Evolutionary conservation across 2,329 filamentous ascomycete species (phyloP).

Genomic region (Xylogone sp.): DNA sequence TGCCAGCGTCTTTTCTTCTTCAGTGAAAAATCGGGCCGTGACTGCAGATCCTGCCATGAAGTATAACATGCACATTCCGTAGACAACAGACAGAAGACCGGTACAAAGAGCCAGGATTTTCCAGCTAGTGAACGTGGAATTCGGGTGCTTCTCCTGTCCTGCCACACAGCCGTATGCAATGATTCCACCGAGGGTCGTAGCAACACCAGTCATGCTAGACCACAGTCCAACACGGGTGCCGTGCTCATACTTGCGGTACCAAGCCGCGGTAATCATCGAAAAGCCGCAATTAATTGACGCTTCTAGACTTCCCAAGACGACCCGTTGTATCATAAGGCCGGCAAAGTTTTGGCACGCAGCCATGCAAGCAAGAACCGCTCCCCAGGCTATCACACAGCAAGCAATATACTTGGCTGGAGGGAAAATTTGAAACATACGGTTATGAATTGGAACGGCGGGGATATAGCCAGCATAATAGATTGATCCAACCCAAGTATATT

Average conservation of each 20-base stretch:
- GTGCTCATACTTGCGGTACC: constrained; percentile 2
- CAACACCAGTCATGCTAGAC: background rate
- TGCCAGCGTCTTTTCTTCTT: constrained; percentile 46
- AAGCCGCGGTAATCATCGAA: background rate
- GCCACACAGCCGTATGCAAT: constrained; percentile 1
- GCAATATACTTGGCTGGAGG: constrained; percentile 57
- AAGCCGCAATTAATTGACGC: constrained; percentile 2
- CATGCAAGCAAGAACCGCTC: constrained; percentile 52
- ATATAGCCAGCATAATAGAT: constrained; percentile 1
- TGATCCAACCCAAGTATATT: background rate
- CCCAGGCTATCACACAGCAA: constrained; percentile 55
- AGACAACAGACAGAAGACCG: background rate
- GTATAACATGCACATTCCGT: background rate
- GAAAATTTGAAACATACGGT: background rate
- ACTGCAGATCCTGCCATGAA: constrained; percentile 1
- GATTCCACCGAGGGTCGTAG: background rate
- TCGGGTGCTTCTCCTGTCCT: background rate
- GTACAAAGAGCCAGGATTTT: constrained; percentile 1
- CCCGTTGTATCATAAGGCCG: constrained; percentile 57
- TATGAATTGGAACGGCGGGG: background rate
- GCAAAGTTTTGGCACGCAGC: constrained; percentile 56
- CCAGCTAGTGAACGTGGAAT: background rate
- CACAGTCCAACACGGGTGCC: background rate
- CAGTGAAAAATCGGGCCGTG: constrained; percentile 48
- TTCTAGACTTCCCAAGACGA: constrained; percentile 36